Evolutionary conservation across 2,329 filamentous ascomycete species (phyloP).

Genomic region (Fusarium sarcochroum): DNA sequence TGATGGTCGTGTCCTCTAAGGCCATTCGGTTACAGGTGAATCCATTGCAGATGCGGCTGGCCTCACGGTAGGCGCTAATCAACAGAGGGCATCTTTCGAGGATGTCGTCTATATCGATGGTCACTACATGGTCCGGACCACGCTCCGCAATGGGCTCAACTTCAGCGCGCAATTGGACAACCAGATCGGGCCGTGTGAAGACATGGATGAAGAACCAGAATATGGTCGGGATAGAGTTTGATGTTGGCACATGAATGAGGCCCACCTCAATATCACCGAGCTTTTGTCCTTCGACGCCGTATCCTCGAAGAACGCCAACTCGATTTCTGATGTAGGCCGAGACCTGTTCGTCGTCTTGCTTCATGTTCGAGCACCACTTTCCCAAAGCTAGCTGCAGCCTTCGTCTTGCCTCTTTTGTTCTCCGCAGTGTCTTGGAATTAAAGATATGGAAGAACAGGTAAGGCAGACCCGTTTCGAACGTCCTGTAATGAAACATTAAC

Average conservation of each 20-base stretch:
- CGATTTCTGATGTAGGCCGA: conserved; percentile 8
- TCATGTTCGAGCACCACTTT: neutral
- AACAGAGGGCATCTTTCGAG: conserved; percentile 13
- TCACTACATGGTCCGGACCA: neutral
- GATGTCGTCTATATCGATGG: neutral
- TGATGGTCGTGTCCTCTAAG: conserved; percentile 7
- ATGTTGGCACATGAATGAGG: conserved; percentile 8
- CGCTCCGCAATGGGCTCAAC: neutral
- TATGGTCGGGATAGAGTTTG: conserved; percentile 20
- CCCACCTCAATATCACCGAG: conserved; percentile 13
- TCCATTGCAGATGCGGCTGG: conserved; percentile 4
- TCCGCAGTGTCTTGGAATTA: neutral
- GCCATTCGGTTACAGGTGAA: conserved; percentile 9
- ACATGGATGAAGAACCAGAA: conserved; percentile 26
- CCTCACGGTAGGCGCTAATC: conserved; percentile 16
- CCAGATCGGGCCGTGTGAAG: conserved; percentile 7
- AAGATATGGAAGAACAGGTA: neutral
- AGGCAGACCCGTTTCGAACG: neutral
- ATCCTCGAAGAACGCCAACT: neutral
- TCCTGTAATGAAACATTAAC: neutral
- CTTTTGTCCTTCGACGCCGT: conserved; percentile 1
- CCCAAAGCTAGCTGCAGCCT: neutral
- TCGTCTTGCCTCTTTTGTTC: neutral
- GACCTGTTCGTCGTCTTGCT: conserved; percentile 1
- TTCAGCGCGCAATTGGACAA: conserved; percentile 2